Evolutionary conservation across 495 filamentous ascomycete genomes (phyloP), one percentile per base, ranked within the genome.

Genomic region (Neurospora sp.): DNA sequence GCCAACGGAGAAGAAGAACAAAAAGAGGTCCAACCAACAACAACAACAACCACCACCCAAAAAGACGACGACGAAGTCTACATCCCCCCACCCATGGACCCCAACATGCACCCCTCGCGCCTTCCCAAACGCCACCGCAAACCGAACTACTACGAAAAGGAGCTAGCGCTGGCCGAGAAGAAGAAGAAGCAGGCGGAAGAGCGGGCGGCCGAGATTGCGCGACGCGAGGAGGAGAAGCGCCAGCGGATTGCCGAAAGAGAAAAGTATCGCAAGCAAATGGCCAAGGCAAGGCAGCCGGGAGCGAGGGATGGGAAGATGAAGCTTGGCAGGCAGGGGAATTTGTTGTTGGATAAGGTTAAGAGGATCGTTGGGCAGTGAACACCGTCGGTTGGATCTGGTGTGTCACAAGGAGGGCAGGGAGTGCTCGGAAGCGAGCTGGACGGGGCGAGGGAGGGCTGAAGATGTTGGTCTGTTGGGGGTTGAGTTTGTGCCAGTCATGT

Each of bases 271-370:
- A 89, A 86, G 80, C 88, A 88, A 4, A 91, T 94, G 88, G 87
- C 88, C 16, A 94, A 94, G 82, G 94, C 94, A 8, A 88, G 90
- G 77, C 85, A 85, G 40, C 91, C 90, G 11, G 93, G 93, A 69
- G 54, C 54, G 27, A 86, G 86, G 78, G 89, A 93, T 81, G 95
- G 94, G 37, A 91, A 95, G 82, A 84, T 90, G 77, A 95, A 93
- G 81, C 77, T 99, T 41, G 96, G 96, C 2, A 86, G 92, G 72
- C 93, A 97, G 86, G 94, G 94, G 73, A 87, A 87, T n/a, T 85
- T 96, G 14, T 75, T 99, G 76, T 81, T 97, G 71, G 91, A 94
- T 81, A 93, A 89, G 79, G 91, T 97, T 16, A 90, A 92, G 85
- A 89, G 86, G 77, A 83, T 94, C 81, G 87, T 96, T 72, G 89